These are phyloP conservation scores for Bocquillonia castaneifolia DNA, from an alignment of 441 rosid genomes.

Conservation along the genomic window DNA sequence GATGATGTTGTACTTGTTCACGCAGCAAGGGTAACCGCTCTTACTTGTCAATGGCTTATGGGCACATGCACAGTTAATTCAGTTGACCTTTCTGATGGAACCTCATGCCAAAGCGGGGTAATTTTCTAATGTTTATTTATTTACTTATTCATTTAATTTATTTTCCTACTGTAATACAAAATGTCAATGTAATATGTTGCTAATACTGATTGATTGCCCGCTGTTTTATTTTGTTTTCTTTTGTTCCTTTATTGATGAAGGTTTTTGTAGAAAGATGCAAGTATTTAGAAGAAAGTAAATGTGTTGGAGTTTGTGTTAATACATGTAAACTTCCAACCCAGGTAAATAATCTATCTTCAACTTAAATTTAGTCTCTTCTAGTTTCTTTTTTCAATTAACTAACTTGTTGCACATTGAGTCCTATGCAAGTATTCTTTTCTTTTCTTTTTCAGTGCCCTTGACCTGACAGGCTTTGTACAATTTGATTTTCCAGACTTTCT, in stretches of 20 bases:
- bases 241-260: conserved; percentile 28
- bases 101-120: conserved; percentile 70
- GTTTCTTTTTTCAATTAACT: no score
- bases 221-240: no score
- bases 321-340: conserved; percentile 90
- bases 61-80: conserved; percentile 60
- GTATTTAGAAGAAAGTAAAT: conserved; percentile 89
- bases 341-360: conserved; percentile 33
- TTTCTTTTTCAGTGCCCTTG: not conserved
- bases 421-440: not conserved
- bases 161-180: not conserved
- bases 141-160: no score
- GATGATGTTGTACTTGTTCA: no score
- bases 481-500: conserved; percentile 46
- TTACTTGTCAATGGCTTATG: conserved; percentile 94
- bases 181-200: no score
- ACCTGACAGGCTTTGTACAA: not conserved
- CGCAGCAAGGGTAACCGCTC: conserved; percentile 76
- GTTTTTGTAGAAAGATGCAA: conserved; percentile 83
- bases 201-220: no score
- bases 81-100: conserved; percentile 67
- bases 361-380: not conserved
- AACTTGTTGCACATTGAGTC: no score
- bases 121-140: conserved; percentile 2
- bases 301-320: conserved; percentile 71